Conservation (phyloP, 169 alveolate genomes). For the Amoebophrya sp. region DNA sequence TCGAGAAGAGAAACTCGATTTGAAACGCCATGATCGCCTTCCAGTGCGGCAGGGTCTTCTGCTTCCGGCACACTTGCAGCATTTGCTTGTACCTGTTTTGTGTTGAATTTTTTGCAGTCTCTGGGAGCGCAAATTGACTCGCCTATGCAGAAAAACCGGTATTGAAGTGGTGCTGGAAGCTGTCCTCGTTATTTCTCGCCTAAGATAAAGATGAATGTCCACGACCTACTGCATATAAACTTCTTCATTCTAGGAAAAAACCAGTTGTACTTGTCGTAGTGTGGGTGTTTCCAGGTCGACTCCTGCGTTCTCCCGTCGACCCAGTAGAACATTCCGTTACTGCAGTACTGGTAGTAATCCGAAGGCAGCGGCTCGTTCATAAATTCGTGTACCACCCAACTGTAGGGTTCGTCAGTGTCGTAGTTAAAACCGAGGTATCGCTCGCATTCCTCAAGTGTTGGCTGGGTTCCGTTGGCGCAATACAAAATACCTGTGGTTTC, state of each 20-base stretch:
- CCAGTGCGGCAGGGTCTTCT: conserved; percentile 49
- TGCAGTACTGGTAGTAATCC: conserved; percentile 38
- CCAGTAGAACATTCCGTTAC: conserved; percentile 48
- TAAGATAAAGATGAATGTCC: too few relatives aligned
- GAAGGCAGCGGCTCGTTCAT: conserved; percentile 47
- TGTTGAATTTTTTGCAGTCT: background rate
- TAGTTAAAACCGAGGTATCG: conserved; percentile 25
- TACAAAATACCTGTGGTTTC: conserved; percentile 39
- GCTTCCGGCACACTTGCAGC: conserved; percentile 46
- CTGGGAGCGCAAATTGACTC: too few relatives aligned
- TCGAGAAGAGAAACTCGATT: conserved; percentile 45
- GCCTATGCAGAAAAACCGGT: too few relatives aligned
- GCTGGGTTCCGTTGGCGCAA: conserved; percentile 41
- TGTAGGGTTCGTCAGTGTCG: background rate
- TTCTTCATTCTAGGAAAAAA: too few relatives aligned
- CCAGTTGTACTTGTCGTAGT: conserved; percentile 44
- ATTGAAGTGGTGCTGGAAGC: too few relatives aligned
- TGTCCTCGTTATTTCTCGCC: too few relatives aligned
- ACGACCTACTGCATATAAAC: too few relatives aligned
- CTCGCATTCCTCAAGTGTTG: conserved; percentile 37
- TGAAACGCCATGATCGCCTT: conserved; percentile 49
- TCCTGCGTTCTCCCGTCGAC: conserved; percentile 44
- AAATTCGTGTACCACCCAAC: background rate
- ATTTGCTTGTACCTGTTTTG: conserved; percentile 37
- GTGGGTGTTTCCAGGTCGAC: conserved; percentile 51